phyloP scores from a whole-genome alignment of 225 moss, liverwort and hornwort genomes.

The Polytrichum formosum region DNA sequence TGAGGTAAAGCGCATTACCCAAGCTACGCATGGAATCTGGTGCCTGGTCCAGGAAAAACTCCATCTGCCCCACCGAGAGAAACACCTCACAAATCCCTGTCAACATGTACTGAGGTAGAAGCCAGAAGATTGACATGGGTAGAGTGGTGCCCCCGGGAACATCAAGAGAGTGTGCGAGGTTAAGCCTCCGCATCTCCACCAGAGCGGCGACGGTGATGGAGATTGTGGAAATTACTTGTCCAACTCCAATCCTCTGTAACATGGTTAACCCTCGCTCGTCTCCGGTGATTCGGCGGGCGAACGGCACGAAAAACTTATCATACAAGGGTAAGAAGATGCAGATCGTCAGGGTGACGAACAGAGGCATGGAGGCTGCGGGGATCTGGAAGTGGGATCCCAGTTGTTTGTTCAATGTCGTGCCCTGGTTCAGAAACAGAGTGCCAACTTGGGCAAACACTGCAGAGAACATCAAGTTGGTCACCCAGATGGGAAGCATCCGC shows the following conservation, averaged over 20 bases:
- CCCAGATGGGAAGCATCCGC: slow-evolving; percentile 94
- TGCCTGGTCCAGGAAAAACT: slow-evolving; percentile 95
- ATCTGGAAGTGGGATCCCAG: slow-evolving; percentile 65
- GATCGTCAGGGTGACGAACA: slow-evolving; percentile 90
- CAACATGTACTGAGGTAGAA: slow-evolving; percentile 91
- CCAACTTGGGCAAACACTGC: slow-evolving; percentile 96
- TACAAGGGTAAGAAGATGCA: slow-evolving; percentile 87
- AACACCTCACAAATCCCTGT: slow-evolving; percentile 93
- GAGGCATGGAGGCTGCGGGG: slow-evolving; percentile 95
- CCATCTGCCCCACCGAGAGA: slow-evolving; percentile 97
- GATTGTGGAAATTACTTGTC: slow-evolving; percentile 80
- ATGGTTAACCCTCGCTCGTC: slow-evolving; percentile 84
- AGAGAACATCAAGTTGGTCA: slow-evolving; percentile 98
- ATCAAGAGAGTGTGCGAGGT: slow-evolving; percentile 34
- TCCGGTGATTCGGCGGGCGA: slow-evolving; percentile 72
- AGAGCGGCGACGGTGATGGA: slow-evolving; percentile 84
- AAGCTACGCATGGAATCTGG: slow-evolving; percentile 98
- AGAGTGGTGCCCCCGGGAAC: slow-evolving; percentile 10
- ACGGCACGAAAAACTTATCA: slow-evolving; percentile 88
- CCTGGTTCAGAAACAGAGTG: slow-evolving; percentile 91
- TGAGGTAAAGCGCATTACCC: slow-evolving; percentile 93
- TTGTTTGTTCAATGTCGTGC: slow-evolving; percentile 72
- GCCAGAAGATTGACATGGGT: slow-evolving; percentile 98
- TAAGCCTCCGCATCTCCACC: slow-evolving; percentile 84
- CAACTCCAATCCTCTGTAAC: slow-evolving; percentile 92